phyloP scores from a whole-genome alignment of 352 stramenopile genomes.

The Plasmopara viticola region DNA sequence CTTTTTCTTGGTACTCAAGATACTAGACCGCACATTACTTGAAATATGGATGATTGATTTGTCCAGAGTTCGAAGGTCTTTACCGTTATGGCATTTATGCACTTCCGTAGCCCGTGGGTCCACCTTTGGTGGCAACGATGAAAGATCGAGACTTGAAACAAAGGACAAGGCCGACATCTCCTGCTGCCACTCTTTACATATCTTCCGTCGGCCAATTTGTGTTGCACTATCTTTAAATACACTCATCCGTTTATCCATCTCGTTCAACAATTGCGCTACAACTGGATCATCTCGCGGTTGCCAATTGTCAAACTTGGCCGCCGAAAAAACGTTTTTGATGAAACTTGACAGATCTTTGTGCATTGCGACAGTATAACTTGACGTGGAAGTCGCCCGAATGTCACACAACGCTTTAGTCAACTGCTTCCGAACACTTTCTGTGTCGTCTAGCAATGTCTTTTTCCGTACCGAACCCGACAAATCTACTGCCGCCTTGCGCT shows the following conservation, averaged over 20 bases:
- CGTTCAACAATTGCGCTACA: slow-evolving; percentile 7
- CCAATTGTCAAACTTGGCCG: slow-evolving; percentile 9
- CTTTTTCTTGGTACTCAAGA: not conserved
- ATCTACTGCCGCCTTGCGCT: slow-evolving; percentile 15
- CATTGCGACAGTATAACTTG: slow-evolving; percentile 5
- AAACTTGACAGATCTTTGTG: slow-evolving; percentile 12
- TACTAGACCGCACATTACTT: not conserved
- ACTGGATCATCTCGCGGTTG: slow-evolving; percentile 9
- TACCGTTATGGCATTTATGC: not conserved
- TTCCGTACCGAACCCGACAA: slow-evolving; percentile 7
- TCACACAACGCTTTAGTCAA: slow-evolving; percentile 3
- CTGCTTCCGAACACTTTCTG: not conserved
- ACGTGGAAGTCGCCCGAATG: slow-evolving; percentile 1
- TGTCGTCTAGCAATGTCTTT: slow-evolving; percentile 4
- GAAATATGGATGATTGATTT: not conserved
- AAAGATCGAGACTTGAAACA: slow-evolving; percentile 8
- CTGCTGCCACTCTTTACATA: slow-evolving; percentile 2
- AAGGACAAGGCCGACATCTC: slow-evolving; percentile 15
- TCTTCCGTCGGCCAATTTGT: slow-evolving; percentile 1
- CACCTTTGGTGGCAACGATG: slow-evolving; percentile 7
- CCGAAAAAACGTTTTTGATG: slow-evolving; percentile 7
- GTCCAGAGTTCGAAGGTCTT: not conserved
- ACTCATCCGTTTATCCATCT: slow-evolving; percentile 6
- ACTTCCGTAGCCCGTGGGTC: not conserved
- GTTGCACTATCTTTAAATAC: slow-evolving; percentile 11